Evolutionary conservation across 106 monocot genomes (phyloP).

Genomic region (Apostasia ramifera): DNA sequence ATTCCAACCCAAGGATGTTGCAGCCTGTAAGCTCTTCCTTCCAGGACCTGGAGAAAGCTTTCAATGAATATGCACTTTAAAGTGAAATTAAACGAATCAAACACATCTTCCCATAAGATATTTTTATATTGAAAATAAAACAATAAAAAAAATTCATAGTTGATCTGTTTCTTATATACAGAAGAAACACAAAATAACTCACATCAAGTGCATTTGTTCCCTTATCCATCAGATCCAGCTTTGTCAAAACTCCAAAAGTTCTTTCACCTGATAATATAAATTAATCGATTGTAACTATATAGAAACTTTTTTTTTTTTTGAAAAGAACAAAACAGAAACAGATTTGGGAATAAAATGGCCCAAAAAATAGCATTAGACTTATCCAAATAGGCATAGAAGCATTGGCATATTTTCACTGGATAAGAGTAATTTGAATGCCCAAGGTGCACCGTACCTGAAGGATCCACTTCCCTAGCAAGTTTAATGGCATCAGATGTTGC

Average conservation of each 20-base stretch:
- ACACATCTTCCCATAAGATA: neutral
- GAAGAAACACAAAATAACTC: conserved; percentile 7
- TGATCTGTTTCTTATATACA: neutral
- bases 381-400: too few species aligned
- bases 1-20: conserved; percentile 67
- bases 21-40: conserved; percentile 48
- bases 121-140: neutral
- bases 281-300: too few species aligned
- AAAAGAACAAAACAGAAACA: neutral
- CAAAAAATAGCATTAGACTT: too few species aligned
- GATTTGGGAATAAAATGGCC: too few species aligned
- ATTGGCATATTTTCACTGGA: neutral
- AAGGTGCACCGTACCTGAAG: conserved; percentile 29
- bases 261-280: conserved; percentile 36
- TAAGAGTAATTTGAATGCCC: neutral
- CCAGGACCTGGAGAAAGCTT: conserved; percentile 28
- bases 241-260: conserved; percentile 64
- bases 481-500: conserved; percentile 64
- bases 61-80: neutral
- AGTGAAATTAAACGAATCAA: neutral
- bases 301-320: neutral
- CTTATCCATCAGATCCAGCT: conserved; percentile 67
- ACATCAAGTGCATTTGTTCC: conserved; percentile 68
- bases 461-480: conserved; percentile 59
- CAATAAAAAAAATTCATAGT: neutral